These are phyloP conservation scores for Panus rudis DNA, from an alignment of 768 basidiomycete genomes.

Conservation along the genomic window DNA sequence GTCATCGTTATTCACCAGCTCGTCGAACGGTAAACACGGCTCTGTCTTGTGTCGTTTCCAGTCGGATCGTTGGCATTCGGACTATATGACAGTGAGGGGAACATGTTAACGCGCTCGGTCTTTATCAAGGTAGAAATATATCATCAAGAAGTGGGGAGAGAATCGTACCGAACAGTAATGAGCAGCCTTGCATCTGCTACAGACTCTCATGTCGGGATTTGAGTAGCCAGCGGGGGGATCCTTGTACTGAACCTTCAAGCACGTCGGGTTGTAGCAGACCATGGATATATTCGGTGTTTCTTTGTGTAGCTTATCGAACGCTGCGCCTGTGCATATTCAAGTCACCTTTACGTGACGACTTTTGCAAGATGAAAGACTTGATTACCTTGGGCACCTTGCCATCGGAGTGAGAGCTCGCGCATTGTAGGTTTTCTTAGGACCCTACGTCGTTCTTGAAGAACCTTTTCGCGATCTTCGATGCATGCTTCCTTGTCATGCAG, in stretches of 20 bases:
- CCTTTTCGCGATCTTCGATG: conserved; percentile 4
- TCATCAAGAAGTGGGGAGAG: not conserved
- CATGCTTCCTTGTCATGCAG: conserved; percentile 8
- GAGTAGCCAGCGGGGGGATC: not conserved
- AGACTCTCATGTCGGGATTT: conserved; percentile 4
- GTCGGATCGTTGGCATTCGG: conserved; percentile 8
- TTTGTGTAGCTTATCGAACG: conserved; percentile 3
- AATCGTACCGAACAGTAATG: conserved; percentile 12
- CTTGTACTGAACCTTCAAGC: conserved; percentile 5
- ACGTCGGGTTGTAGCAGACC: conserved; percentile 9
- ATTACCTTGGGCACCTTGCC: no score
- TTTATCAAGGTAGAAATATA: not conserved
- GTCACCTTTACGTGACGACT: not conserved
- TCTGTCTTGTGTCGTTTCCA: conserved; percentile 12
- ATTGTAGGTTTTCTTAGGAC: conserved; percentile 1
- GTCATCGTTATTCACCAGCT: conserved; percentile 9
- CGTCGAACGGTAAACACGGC: conserved; percentile 10
- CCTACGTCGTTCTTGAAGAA: conserved; percentile 9
- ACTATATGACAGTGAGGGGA: conserved; percentile 1
- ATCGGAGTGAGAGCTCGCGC: conserved; percentile 1
- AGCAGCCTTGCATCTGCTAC: conserved; percentile 6
- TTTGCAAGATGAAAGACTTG: no score
- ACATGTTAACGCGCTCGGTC: no score
- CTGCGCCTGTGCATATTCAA: not conserved
- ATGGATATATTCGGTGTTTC: not conserved